Conservation (phyloP, 345 rosid species). For the Garcia nutans region DNA sequence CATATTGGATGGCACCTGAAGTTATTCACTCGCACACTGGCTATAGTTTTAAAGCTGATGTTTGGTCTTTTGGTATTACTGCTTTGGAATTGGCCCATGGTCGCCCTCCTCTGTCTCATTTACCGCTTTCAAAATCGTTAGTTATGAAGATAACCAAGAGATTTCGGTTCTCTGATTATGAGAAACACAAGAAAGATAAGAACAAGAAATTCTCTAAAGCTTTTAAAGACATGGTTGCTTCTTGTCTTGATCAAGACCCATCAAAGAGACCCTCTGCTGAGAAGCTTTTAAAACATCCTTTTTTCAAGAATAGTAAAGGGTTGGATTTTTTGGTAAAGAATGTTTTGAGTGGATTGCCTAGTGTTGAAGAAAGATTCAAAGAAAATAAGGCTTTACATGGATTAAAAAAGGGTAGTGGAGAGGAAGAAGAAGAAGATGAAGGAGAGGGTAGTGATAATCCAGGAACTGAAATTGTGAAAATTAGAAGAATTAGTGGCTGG, state of each 20-base stretch:
- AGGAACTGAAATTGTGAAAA: constrained; percentile 31
- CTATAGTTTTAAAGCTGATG: constrained; percentile 85
- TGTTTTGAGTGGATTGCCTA: constrained; percentile 57
- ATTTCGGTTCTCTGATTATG: constrained; percentile 69
- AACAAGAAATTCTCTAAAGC: constrained; percentile 69
- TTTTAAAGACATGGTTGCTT: constrained; percentile 79
- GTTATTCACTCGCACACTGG: constrained; percentile 90
- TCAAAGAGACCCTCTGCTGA: constrained; percentile 69
- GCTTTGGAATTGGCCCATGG: constrained; percentile 88
- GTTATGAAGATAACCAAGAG: constrained; percentile 79
- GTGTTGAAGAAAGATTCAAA: constrained; percentile 62
- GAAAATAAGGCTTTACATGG: constrained; percentile 26
- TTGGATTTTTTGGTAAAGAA: constrained; percentile 58
- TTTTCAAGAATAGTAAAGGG: constrained; percentile 70
- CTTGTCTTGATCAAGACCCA: constrained; percentile 79
- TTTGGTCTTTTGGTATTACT: constrained; percentile 92
- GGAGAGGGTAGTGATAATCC: neutral
- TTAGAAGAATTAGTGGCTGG: constrained; percentile 91
- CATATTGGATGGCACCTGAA: constrained; percentile 99
- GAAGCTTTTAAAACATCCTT: constrained; percentile 68
- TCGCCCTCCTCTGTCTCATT: constrained; percentile 75
- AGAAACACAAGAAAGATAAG: constrained; percentile 41
- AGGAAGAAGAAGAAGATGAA: constrained; percentile 21
- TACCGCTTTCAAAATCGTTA: constrained; percentile 71
- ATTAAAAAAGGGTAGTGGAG: constrained; percentile 16